These are phyloP conservation scores for Cladosporium sp. DNA, from an alignment of 2,329 filamentous ascomycete species.

Conservation along the genomic window DNA sequence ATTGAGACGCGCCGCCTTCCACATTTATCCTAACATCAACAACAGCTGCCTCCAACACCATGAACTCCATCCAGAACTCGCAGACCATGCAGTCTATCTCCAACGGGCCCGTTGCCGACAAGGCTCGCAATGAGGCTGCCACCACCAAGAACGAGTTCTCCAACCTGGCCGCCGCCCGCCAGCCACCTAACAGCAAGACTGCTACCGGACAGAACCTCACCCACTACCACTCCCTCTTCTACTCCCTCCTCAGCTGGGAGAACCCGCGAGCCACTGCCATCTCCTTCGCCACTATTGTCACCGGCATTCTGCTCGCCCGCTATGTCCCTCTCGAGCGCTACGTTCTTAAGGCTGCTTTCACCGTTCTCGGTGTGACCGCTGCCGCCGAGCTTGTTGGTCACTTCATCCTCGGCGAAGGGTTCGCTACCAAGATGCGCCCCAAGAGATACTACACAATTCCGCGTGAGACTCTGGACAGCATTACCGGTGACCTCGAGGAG, in stretches of 20 bases:
- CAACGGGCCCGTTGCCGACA: slow-evolving; percentile 51
- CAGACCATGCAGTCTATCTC: slow-evolving; percentile 44
- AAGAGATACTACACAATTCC: slow-evolving; percentile 61
- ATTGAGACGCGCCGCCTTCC: background rate
- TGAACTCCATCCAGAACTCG: slow-evolving; percentile 44
- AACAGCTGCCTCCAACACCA: slow-evolving; percentile 43
- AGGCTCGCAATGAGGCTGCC: slow-evolving; percentile 49
- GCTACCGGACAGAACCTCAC: slow-evolving; percentile 58
- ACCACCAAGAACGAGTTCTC: slow-evolving; percentile 53
- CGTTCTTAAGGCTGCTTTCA: slow-evolving; percentile 54
- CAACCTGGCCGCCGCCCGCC: slow-evolving; percentile 50
- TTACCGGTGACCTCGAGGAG: slow-evolving; percentile 57
- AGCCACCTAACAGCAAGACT: slow-evolving; percentile 48
- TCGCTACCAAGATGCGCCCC: slow-evolving; percentile 56
- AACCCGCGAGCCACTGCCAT: slow-evolving; percentile 59
- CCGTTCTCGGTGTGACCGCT: slow-evolving; percentile 53
- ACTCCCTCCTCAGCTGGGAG: slow-evolving; percentile 61
- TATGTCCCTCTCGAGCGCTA: slow-evolving; percentile 59
- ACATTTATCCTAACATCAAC: background rate
- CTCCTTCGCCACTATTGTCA: slow-evolving; percentile 50
- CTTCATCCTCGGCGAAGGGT: slow-evolving; percentile 49
- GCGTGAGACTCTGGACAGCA: slow-evolving; percentile 56
- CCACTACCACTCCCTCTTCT: slow-evolving; percentile 62
- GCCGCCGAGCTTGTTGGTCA: slow-evolving; percentile 52
- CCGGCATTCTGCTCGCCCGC: slow-evolving; percentile 57